Evolutionary conservation across 2,329 filamentous ascomycete species (phyloP).

Genomic region (Nectriaceae sp.): DNA sequence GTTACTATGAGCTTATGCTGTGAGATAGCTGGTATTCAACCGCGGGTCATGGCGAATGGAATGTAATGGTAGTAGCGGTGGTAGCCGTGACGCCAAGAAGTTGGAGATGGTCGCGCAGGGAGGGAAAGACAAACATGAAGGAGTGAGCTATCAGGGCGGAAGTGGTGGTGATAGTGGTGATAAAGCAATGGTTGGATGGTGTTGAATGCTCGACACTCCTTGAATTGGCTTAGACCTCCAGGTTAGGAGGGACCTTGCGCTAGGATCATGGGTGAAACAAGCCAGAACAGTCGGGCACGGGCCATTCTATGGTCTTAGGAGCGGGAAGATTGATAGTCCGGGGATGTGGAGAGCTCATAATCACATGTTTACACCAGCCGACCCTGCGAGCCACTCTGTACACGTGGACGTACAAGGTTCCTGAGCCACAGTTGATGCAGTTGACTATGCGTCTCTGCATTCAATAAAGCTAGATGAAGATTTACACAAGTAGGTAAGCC

Average conservation of each 20-base stretch:
- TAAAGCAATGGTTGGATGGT: neutral
- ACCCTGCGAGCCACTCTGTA: too few relatives aligned
- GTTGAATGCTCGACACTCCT: neutral
- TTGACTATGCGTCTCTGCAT: too few relatives aligned
- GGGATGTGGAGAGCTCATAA: too few relatives aligned
- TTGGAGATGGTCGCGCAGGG: neutral
- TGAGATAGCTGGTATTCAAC: neutral
- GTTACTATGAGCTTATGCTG: neutral
- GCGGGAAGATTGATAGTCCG: slow-evolving; percentile 1
- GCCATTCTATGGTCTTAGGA: neutral
- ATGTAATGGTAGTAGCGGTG: neutral
- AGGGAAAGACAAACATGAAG: neutral
- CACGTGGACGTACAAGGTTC: too few relatives aligned
- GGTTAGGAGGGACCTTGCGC: neutral
- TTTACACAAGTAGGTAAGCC: too few relatives aligned
- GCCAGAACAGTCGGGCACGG: neutral
- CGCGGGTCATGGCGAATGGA: neutral
- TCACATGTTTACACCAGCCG: too few relatives aligned
- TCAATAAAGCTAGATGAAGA: too few relatives aligned
- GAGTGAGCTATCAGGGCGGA: neutral
- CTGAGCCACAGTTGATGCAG: too few relatives aligned
- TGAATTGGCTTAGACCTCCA: neutral
- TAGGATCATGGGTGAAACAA: neutral
- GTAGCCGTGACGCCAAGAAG: neutral
- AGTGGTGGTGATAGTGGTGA: neutral